Conservation (phyloP, 495 filamentous ascomycete genomes). For the Talaromyces proteolyticus region DNA sequence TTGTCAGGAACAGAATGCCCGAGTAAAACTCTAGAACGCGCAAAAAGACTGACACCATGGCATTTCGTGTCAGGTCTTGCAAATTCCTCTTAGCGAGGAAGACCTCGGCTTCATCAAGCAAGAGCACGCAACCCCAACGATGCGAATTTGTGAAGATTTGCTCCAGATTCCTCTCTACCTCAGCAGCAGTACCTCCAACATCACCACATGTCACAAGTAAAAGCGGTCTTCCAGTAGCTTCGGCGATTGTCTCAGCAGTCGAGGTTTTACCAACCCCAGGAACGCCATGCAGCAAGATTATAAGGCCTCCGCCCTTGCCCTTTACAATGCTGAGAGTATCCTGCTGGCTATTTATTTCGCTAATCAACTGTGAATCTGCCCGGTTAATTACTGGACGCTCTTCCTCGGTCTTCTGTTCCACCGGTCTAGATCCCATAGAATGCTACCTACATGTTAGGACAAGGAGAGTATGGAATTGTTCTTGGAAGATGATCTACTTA, state of each 20-base stretch:
- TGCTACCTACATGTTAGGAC: not conserved
- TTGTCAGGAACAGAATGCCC: conserved; percentile 54
- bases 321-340: not conserved
- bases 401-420: not conserved
- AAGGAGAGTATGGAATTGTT: not conserved
- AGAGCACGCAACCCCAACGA: conserved; percentile 42
- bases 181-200: conserved; percentile 23
- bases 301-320: not conserved
- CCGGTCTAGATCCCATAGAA: not conserved
- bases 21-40: conserved; percentile 50
- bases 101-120: conserved; percentile 51
- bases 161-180: conserved; percentile 34
- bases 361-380: not conserved
- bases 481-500: not conserved
- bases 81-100: conserved; percentile 37
- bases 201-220: conserved; percentile 25
- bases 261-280: conserved; percentile 25
- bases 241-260: conserved; percentile 20
- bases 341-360: not conserved
- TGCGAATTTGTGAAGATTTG: conserved; percentile 32
- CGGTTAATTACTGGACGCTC: not conserved
- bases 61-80: conserved; percentile 32
- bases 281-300: not conserved
- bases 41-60: conserved; percentile 32
- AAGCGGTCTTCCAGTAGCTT: conserved; percentile 16